Evolutionary conservation across 345 rosid genomes (phyloP), one percentile per base, ranked within the genome.

Genomic region (Mangifera indica): DNA sequence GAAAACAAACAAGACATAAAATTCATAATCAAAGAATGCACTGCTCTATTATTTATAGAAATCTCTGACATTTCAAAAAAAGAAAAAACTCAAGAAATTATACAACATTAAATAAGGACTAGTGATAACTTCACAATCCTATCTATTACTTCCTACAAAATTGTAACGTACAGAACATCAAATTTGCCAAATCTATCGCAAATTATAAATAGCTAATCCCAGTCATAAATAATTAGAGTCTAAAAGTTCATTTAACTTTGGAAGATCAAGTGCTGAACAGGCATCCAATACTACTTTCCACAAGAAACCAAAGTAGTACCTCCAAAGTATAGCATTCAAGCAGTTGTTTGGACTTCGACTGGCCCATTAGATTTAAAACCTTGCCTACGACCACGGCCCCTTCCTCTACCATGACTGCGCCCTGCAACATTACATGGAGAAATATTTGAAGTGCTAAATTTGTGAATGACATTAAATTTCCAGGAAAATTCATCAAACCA

Each of bases 401-500:
- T 62, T 17, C 78, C 81, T 20, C 72, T 72, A 26, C 72, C 81
- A 70, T 66, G 75, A 11, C n/a, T n/a, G n/a, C n/a, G n/a, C n/a
- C 78, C 78, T 78, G 75, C 25, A 44, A 32, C 18, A 54, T 51
- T 17, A 26, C 56, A 1, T 12, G 37, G 8, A 26, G 44, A 40
- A 66, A 15, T 63, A 18, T 18, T 66, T 51, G 6, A 10, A 29
- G 52, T 20, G 20, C n/a, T n/a, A 46, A 15, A 2, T 3, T 3
- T 1, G 69, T 5, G 20, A 60, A 57, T 42, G 25, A 34, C 58
- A 26, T 55, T 1, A 3, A 24, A 22, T 24, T 63, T 22, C 25
- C 59, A 52, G 48, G 2, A 52, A 29, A 18, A 44, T 32, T 15
- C 26, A 44, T 21, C 20, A 66, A 1, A 14, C 59, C 44, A 20